Evolutionary conservation across 1,284 basidiomycete species (phyloP), one percentile per base, ranked within the genome.

Genomic region (Ganoderma resinaceum): DNA sequence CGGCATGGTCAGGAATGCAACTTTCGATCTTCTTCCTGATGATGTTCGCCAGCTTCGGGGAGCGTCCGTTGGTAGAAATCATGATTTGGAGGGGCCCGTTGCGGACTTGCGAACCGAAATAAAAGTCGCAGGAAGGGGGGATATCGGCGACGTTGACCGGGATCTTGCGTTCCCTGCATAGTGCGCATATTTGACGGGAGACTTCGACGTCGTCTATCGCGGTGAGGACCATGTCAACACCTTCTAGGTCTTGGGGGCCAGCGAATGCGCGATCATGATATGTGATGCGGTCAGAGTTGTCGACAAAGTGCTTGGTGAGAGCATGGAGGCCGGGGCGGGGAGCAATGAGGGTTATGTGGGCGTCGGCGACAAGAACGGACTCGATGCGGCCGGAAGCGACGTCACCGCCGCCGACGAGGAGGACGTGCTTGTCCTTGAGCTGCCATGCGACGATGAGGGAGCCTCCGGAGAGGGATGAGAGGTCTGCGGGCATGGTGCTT

Each of bases 121-220:
- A 99, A 79, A 99, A 99, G 82, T 99, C 97, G 84, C 97, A 99
- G 67, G 90, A 88, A 60, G 94, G 90, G 2, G 97, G 98, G 62
- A 99, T 95, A 82, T 99, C 97, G 38, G 98, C 97, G 67, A 97
- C 96, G 80, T 99, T 99, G 71, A 98, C 92, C 3, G 96, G 95
- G 63, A 98, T 93, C 63, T 85, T 87, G 57, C 82, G 85, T 37
- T 85, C 82, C 62, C 95, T 84, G 76, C 93, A 93, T 73, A 93
- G 84, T 16, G 86, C 79, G 77, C 90, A 95, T 65, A 99, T 96
- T 62, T 82, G 82, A 71, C 85, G 88, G 52, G 91, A 95, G 64
- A 90, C 84, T 0, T 85, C 83, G 66, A 91, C 88, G 79, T 98
- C 92, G 82, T 99, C 96, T 62, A 99, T 91, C 16, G 97, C 97